Percentiles rank a stretch among this genome's conserved stretches.
Conservation (phyloP, 306 rosid species). For the Quercus mongolica region DNA sequence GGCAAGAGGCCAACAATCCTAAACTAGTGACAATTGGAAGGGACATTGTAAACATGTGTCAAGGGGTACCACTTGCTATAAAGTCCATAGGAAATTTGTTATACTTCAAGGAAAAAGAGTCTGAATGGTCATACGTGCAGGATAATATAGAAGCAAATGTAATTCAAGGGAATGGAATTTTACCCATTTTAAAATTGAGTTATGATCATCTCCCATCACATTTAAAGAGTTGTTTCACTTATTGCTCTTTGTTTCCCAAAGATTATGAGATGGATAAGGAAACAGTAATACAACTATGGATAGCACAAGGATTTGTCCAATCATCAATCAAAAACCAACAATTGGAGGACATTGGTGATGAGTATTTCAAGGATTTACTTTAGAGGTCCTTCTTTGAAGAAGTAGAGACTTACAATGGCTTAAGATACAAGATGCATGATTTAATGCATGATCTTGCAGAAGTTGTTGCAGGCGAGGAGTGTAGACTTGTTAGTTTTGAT, state of each 20-base stretch:
- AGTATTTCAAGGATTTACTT: not conserved
- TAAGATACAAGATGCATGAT: constrained; percentile 5
- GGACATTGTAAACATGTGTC: no score
- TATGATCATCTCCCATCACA: constrained; percentile 28
- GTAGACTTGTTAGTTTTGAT: rapidly evolving
- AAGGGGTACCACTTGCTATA: no score
- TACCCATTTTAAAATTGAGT: not conserved
- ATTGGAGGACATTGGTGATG: not conserved
- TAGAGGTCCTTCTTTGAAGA: constrained; percentile 8
- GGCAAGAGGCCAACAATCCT: no score
- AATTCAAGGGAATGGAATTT: no score
- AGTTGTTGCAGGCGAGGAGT: not conserved
- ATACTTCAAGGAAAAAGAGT: no score
- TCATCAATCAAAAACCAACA: not conserved
- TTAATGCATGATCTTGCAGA: constrained; percentile 11
- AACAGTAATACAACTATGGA: not conserved
- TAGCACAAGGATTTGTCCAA: not conserved
- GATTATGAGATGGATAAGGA: not conserved
- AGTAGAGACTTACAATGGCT: not conserved
- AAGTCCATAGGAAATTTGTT: no score
- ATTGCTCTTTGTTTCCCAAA: not conserved
- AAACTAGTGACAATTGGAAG: no score
- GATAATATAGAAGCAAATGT: no score
- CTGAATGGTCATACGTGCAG: no score
- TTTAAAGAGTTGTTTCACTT: constrained; percentile 23